Base-by-base conservation (phyloP, 768 basidiomycete genomes). In the Panellus pusillus region DNA sequence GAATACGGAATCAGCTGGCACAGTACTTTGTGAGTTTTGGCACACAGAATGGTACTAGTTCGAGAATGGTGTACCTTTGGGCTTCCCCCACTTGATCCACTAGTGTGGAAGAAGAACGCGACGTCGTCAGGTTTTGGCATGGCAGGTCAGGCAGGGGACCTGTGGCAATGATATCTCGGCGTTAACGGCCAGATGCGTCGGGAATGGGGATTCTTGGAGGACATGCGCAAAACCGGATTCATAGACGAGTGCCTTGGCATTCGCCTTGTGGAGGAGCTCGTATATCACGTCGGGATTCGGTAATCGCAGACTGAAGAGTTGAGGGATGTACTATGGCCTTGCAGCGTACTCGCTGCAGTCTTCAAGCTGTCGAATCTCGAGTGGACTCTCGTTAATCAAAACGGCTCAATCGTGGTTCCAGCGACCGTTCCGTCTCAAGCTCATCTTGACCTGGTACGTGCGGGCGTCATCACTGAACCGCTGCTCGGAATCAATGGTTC, bases 41-140 rank as follows among this genome's bases (percentile, higher is more conserved):
- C 31, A 31, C 24, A 2, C 15, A n/a, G 14, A 45, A 45, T 50
- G 47, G 17, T 19, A 9, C 19, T 41, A 47, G 5, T 27, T 39
- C 13, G 6, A 8, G 12, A 28, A 51, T 40, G 15, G 38, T 12
- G 28, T 12, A 60, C 58, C 54, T 84, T 87, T 2, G 84, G 85
- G 50, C 77, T 79, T 32, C 84, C 85, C 14, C 82, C 83, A 9
- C 82, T 85, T 40, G 83, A 83, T 31, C 84, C 85, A 55, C 81
- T 83, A 2, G 85, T 85, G 63, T 86, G 84, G 71, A 84, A 87
- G 41, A 84, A 73, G 70, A 86, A 80, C 9, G 66, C 71, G 38
- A 69, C 64, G 17, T 70, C 72, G 17, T 68, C 65, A 47, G 59
- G 53, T 41, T 62, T 45, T 50, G 60, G 54, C 57, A 17, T 45